A percentile compares a stretch with the other conserved stretches of the same genome.
phyloP scores from a whole-genome alignment of 2,329 filamentous ascomycete genomes.

The Pseudocercospora crystallina region DNA sequence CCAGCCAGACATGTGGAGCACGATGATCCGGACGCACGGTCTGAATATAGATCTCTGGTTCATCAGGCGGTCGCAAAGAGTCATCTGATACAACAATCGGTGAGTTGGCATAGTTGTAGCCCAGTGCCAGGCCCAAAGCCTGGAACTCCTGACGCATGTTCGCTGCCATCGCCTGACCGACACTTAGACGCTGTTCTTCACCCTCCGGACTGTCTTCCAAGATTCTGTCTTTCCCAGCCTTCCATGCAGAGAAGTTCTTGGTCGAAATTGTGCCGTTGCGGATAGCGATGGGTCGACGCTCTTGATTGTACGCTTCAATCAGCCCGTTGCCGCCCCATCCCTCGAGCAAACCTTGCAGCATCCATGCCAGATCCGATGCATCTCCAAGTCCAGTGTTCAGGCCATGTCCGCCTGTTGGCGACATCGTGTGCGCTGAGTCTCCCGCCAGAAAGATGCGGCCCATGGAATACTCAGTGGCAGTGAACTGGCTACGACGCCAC shows the following conservation, averaged over 20 bases:
- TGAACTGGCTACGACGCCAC: slow-evolving; percentile 6
- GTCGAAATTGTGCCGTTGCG: slow-evolving; percentile 5
- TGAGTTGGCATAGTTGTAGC: slow-evolving; percentile 4
- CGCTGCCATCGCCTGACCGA: slow-evolving; percentile 4
- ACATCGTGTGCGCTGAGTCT: slow-evolving; percentile 36
- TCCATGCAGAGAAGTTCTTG: slow-evolving; percentile 7
- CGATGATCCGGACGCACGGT: slow-evolving; percentile 6
- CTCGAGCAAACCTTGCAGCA: slow-evolving; percentile 28
- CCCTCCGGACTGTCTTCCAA: neutral
- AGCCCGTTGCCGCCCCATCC: slow-evolving; percentile 23
- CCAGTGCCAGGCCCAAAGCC: slow-evolving; percentile 3
- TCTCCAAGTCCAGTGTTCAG: slow-evolving; percentile 40
- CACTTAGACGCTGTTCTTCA: slow-evolving; percentile 1
- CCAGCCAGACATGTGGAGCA: slow-evolving; percentile 5
- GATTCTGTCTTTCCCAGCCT: neutral
- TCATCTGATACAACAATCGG: slow-evolving; percentile 1
- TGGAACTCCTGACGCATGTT: slow-evolving; percentile 9
- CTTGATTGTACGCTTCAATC: slow-evolving; percentile 29
- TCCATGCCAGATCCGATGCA: slow-evolving; percentile 38
- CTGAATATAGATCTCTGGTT: slow-evolving; percentile 5
- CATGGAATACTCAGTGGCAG: neutral
- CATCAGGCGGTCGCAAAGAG: neutral
- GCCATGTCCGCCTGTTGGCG: slow-evolving; percentile 40
- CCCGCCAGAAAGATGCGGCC: slow-evolving; percentile 31
- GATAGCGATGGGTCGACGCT: slow-evolving; percentile 32